Base-by-base conservation (phyloP, 345 rosid genomes). In the Eucalyptus urophylla region DNA sequence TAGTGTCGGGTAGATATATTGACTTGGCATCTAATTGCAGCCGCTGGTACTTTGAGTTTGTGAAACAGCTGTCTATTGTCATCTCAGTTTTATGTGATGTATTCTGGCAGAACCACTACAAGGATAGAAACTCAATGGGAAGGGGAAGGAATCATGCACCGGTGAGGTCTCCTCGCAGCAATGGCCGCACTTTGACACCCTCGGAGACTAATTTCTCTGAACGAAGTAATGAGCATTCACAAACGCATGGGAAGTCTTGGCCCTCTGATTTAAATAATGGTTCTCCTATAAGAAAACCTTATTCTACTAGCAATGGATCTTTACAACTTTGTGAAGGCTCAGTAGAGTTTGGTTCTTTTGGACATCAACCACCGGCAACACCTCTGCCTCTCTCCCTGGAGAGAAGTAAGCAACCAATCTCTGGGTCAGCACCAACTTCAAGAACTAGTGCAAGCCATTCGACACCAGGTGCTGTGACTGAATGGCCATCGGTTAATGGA, bases 71-170 rank as follows among this genome's bases (percentile, higher is more conserved):
- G 83, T 76, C 83, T 40, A 76, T 21, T 88, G 31, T 49, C 86
- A 81, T 90, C 89, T 58, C 62, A 60, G 17, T 90, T 87, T 81
- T 86, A 85, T 92, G 86, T 44, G 86, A 87, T 88, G 81, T 90
- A 43, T 91, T 89, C 92, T 88, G 93, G 95, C 98, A 97, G 99
- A 95, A 90, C 90, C 97, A 95, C 92, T 97, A 95, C 94, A 93
- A 92, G 92, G 96, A 95, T 51, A 93, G 93, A 90, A 88, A 93
- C 49, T 87, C 65, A 86, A 87, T 90, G 69, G 86, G 91, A 56
- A 93, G 95, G 92, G 96, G 95, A 90, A 94, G 94, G 91, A 91
- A 86, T 91, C 95, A 93, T 90, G 92, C 92, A 81, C 89, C 93
- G 45, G 88, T 88, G 27, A 94, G 95, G 93, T 95, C 99, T 87